Conservation (phyloP, 257 asterid genomes). For the Solanum etuberosum region DNA sequence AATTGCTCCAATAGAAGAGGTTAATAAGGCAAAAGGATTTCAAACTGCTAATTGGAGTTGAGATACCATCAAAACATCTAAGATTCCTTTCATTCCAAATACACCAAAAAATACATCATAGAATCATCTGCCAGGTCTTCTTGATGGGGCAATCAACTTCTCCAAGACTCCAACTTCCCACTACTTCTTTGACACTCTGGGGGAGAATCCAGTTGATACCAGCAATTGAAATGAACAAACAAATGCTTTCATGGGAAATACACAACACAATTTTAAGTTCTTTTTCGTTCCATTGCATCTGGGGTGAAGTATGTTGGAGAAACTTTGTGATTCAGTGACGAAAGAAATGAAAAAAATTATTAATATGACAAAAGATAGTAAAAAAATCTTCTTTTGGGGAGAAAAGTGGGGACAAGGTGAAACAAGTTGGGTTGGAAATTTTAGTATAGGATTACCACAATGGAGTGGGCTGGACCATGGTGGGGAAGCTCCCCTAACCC, state of each 20-base stretch:
- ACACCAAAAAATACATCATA: background rate
- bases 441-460: background rate
- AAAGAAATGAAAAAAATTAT: background rate
- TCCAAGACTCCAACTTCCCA: background rate
- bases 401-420: background rate
- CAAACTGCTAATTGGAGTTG: background rate
- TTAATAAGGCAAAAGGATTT: too few relatives aligned
- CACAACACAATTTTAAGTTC: background rate
- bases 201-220: background rate
- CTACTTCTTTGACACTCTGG: background rate
- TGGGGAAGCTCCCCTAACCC: background rate
- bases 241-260: background rate
- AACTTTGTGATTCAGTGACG: background rate
- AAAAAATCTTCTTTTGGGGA: background rate
- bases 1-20: background rate
- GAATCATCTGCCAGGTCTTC: background rate
- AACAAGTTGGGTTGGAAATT: background rate
- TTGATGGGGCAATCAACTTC: background rate
- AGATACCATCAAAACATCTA: background rate
- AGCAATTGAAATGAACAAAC: background rate
- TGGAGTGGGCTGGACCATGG: background rate
- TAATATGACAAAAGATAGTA: background rate
- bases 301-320: background rate
- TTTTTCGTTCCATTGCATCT: background rate
- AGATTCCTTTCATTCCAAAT: background rate